phyloP scores from a whole-genome alignment of 345 rosid species.

The Excoecaria agallocha region DNA sequence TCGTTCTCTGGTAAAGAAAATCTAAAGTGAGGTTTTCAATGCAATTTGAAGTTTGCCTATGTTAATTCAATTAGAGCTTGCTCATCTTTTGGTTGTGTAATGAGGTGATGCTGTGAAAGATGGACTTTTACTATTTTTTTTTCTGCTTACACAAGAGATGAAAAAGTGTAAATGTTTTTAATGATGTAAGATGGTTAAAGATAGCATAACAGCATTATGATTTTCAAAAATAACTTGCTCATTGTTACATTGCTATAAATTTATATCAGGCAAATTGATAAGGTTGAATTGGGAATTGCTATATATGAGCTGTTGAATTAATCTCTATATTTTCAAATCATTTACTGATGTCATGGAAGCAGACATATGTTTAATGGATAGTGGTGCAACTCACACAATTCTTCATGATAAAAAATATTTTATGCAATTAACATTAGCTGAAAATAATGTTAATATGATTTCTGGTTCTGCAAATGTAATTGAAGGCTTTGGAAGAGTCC shows the following conservation, averaged over 20 bases:
- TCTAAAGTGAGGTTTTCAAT: neutral
- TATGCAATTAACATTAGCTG: too few species aligned
- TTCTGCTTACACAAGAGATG: neutral
- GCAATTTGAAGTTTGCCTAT: neutral
- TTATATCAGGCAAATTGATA: neutral
- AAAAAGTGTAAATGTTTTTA: neutral
- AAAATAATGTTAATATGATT: too few species aligned
- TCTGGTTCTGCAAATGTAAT: too few species aligned
- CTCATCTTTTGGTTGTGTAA: neutral
- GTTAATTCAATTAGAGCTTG: neutral
- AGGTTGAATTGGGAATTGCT: neutral
- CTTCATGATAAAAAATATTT: too few species aligned
- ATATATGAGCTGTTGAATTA: neutral
- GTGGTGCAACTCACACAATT: too few species aligned
- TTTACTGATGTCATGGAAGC: neutral
- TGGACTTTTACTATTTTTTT: neutral
- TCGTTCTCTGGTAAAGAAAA: neutral
- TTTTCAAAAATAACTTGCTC: neutral
- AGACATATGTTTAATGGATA: too few species aligned
- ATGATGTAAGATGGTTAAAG: neutral
- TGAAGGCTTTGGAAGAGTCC: too few species aligned
- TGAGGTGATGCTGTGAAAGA: neutral
- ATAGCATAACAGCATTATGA: neutral
- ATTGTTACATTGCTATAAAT: neutral
- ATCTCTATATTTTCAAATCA: neutral